Evolutionary conservation across 805 yeast genomes (phyloP).

Genomic region (Monosporozyma solicola): DNA sequence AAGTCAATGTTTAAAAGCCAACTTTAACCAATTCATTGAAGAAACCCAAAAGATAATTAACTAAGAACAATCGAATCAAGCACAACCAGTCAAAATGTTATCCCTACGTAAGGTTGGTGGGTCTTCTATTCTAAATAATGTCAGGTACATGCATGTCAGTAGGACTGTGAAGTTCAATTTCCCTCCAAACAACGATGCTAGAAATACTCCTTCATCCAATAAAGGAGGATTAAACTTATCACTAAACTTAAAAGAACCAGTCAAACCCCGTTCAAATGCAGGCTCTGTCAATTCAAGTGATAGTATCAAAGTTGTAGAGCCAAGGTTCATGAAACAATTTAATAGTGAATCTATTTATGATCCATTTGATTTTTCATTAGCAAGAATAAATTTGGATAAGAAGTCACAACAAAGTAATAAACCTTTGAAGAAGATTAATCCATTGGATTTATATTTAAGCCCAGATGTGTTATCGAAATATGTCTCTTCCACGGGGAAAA

Average conservation of each 20-base stretch:
- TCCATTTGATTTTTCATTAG: constrained; percentile 70
- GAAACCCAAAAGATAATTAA: no score
- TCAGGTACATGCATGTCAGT: background rate
- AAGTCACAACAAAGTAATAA: constrained; percentile 21
- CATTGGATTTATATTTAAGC: constrained; percentile 60
- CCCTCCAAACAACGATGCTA: background rate
- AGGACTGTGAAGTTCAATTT: background rate
- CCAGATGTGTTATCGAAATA: constrained; percentile 62
- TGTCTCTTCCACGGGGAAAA: constrained; percentile 64
- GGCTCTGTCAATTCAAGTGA: background rate
- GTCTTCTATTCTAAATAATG: background rate
- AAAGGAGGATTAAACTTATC: background rate
- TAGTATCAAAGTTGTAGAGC: constrained; percentile 8
- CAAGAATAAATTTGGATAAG: constrained; percentile 44
- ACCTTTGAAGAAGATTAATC: constrained; percentile 37
- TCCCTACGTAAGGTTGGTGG: background rate
- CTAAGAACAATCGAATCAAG: background rate
- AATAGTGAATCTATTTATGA: constrained; percentile 50
- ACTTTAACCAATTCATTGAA: background rate
- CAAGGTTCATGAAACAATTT: constrained; percentile 30
- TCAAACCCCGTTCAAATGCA: background rate
- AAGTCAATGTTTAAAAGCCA: background rate
- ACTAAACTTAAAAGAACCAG: background rate
- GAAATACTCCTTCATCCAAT: background rate
- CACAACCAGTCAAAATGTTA: background rate